Percentiles rank a stretch among this genome's conserved stretches.
Evolutionary conservation across 805 yeast genomes (phyloP).

Genomic region (Metschnikowia arizonensis): DNA sequence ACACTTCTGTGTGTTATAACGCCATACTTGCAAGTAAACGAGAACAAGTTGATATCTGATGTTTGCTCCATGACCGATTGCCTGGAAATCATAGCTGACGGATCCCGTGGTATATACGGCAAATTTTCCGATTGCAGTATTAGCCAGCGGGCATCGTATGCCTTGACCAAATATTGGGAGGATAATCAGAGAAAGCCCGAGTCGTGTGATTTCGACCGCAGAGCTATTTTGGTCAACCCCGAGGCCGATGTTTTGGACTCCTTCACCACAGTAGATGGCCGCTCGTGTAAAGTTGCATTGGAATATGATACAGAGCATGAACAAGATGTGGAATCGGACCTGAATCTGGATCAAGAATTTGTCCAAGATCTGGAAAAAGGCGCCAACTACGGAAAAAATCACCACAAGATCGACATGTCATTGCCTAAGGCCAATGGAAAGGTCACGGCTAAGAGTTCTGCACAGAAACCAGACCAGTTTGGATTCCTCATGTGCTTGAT

Average conservation of each 20-base stretch:
- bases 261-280: constrained; percentile 23
- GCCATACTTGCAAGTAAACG: constrained; percentile 23
- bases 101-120: constrained; percentile 39
- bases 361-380: neutral
- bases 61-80: constrained; percentile 40
- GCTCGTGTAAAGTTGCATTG: constrained; percentile 20
- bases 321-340: no score
- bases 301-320: neutral
- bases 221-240: constrained; percentile 22
- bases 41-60: constrained; percentile 22
- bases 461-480: constrained; percentile 10
- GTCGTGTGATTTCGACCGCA: constrained; percentile 25
- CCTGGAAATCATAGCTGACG: constrained; percentile 33
- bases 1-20: constrained; percentile 35
- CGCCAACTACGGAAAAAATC: neutral
- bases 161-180: constrained; percentile 34
- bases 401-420: neutral
- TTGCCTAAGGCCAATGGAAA: constrained; percentile 1
- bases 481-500: constrained; percentile 9
- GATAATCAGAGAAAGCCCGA: constrained; percentile 18
- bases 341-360: no score
- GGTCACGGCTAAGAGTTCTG: constrained; percentile 7
- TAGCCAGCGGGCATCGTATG: constrained; percentile 38
- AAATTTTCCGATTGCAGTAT: constrained; percentile 37
- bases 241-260: constrained; percentile 17